Conservation (phyloP, 495 filamentous ascomycete genomes). For the Annulohypoxylon stygium region DNA sequence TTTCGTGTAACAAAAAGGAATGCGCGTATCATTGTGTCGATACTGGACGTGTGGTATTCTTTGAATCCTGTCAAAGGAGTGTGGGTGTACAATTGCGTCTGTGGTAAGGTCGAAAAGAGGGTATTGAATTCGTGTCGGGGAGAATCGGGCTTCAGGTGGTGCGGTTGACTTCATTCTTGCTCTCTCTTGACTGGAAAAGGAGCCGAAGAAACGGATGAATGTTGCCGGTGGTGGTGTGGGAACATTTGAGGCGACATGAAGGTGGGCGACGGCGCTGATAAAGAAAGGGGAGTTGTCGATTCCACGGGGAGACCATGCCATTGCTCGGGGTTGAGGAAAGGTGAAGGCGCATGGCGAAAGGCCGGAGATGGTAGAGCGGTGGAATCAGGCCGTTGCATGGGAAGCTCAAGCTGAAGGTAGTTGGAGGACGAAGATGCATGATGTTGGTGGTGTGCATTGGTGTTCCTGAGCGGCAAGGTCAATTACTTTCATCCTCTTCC, state of each 20-base stretch:
- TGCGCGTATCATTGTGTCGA: constrained; percentile 61
- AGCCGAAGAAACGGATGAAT: constrained; percentile 47
- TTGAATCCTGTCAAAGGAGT: constrained; percentile 60
- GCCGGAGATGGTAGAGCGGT: constrained; percentile 42
- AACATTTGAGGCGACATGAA: constrained; percentile 44
- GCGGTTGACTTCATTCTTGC: constrained; percentile 35
- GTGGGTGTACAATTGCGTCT: constrained; percentile 65
- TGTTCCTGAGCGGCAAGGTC: constrained; percentile 63
- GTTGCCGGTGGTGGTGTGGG: constrained; percentile 49
- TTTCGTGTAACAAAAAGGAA: constrained; percentile 57
- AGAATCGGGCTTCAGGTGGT: constrained; percentile 33
- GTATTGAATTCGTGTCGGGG: constrained; percentile 38
- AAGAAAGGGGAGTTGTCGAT: constrained; percentile 51
- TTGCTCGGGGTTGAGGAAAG: constrained; percentile 56
- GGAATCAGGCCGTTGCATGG: constrained; percentile 40
- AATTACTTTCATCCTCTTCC: constrained; percentile 59
- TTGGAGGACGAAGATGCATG: constrained; percentile 48
- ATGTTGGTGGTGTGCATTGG: constrained; percentile 56
- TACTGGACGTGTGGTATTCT: constrained; percentile 54
- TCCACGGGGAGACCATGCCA: constrained; percentile 53
- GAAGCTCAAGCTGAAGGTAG: constrained; percentile 54
- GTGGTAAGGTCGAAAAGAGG: constrained; percentile 52
- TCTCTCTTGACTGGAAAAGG: constrained; percentile 49
- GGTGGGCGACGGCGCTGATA: constrained; percentile 46
- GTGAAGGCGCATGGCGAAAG: constrained; percentile 50